Conservation (phyloP, 2,329 filamentous ascomycete species). For the Scytalidium lignicola region DNA sequence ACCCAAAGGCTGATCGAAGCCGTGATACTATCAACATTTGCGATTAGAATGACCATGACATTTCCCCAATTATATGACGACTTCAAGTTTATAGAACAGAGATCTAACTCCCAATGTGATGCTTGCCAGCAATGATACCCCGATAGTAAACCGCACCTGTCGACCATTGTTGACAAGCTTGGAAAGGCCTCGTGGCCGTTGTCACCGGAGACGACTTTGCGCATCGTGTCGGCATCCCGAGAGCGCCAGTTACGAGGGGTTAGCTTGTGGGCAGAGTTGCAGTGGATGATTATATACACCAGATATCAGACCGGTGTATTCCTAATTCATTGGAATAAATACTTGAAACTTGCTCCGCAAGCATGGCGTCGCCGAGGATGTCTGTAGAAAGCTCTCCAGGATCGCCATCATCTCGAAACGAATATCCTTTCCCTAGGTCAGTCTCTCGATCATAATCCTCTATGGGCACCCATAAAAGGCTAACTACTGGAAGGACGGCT, state of each 20-base stretch:
- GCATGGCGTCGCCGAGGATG: constrained; percentile 37
- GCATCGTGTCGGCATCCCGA: not conserved
- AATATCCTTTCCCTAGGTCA: constrained; percentile 51
- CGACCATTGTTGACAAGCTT: constrained; percentile 14
- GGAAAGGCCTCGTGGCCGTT: constrained; percentile 18
- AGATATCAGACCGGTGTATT: not conserved
- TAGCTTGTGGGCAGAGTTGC: not conserved
- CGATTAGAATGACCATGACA: not conserved
- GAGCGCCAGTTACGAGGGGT: not conserved
- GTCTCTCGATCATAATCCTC: constrained; percentile 6
- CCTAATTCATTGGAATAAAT: not conserved
- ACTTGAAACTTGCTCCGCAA: constrained; percentile 1
- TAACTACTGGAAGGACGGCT: constrained; percentile 19
- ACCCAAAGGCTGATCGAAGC: not conserved
- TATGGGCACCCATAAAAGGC: constrained; percentile 40
- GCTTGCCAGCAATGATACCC: constrained; percentile 25
- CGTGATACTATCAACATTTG: not conserved
- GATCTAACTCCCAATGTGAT: not conserved
- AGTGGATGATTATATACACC: not conserved
- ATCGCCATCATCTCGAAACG: constrained; percentile 35
- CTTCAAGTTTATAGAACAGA: not conserved
- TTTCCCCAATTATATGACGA: not conserved
- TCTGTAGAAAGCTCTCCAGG: constrained; percentile 41
- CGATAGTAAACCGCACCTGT: constrained; percentile 20
- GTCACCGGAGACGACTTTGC: not conserved